Percentiles rank a stretch among this genome's conserved stretches.
Evolutionary conservation across 2,329 filamentous ascomycete species (phyloP).

Genomic region (Nannizziopsis barbatae): DNA sequence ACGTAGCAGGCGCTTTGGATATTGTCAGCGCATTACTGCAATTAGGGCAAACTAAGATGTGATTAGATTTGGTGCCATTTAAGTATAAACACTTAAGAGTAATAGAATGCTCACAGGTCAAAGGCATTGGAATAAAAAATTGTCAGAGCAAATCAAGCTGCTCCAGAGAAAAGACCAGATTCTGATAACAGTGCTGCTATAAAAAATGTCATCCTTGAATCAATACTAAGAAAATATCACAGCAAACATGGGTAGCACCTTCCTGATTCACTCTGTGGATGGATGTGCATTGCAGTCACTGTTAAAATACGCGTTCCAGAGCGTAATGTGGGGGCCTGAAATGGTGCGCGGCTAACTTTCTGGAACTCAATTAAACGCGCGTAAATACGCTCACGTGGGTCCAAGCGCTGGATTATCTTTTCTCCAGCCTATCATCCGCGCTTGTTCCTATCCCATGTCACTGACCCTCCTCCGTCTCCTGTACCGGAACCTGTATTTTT

Average conservation of each 20-base stretch:
- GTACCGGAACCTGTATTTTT: conserved; percentile 6
- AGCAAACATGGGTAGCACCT: background rate
- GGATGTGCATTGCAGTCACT: background rate
- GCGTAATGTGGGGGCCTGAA: conserved; percentile 3
- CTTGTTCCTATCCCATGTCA: conserved; percentile 5
- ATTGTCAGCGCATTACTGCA: conserved; percentile 42
- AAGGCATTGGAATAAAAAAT: conserved; percentile 24
- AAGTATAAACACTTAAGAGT: background rate
- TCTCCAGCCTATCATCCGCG: conserved; percentile 9
- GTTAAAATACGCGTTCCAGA: conserved; percentile 2
- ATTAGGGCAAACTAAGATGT: conserved; percentile 36
- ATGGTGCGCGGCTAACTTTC: conserved; percentile 10
- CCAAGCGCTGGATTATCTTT: conserved; percentile 5
- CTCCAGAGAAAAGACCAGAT: background rate
- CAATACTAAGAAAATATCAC: too few species aligned
- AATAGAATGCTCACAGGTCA: conserved; percentile 27
- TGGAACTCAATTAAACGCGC: conserved; percentile 12
- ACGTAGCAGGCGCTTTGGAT: conserved; percentile 30
- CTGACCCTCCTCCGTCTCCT: background rate
- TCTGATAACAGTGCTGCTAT: background rate
- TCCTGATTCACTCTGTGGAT: background rate
- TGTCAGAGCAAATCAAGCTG: background rate
- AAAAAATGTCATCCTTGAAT: conserved; percentile 1
- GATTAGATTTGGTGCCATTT: conserved; percentile 1
- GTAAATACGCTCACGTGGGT: conserved; percentile 4